phyloP scores from a whole-genome alignment of 2,329 filamentous ascomycete genomes.

The Cordyceps sp. region DNA sequence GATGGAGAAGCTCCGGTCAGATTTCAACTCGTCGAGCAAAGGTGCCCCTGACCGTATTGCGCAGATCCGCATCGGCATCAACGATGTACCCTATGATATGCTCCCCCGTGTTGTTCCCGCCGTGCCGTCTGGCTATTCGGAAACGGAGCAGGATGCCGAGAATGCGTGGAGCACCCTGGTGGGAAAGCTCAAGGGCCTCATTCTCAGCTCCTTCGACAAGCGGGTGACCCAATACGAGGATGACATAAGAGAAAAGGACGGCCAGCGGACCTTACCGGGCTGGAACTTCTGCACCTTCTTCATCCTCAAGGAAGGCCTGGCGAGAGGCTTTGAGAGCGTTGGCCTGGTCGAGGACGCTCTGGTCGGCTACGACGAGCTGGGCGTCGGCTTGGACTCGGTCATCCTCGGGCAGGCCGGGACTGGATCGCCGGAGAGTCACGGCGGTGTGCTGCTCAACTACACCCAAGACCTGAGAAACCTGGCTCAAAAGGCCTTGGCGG shows the following conservation, averaged over 20 bases:
- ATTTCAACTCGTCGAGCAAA: slow-evolving; percentile 69
- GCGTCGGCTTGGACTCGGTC: slow-evolving; percentile 69
- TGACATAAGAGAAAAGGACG: slow-evolving; percentile 87
- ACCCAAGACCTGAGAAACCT: slow-evolving; percentile 57
- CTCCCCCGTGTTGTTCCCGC: slow-evolving; percentile 46
- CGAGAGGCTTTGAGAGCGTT: slow-evolving; percentile 87
- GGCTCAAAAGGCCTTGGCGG: slow-evolving; percentile 33
- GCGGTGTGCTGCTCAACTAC: slow-evolving; percentile 52
- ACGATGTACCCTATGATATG: slow-evolving; percentile 49
- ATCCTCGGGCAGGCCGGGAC: slow-evolving; percentile 54
- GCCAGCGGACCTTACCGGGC: slow-evolving; percentile 70
- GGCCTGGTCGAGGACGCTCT: slow-evolving; percentile 90
- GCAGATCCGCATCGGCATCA: slow-evolving; percentile 66
- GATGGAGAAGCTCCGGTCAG: slow-evolving; percentile 73
- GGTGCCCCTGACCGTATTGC: slow-evolving; percentile 59
- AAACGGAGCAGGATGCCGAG: slow-evolving; percentile 62
- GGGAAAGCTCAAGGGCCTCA: slow-evolving; percentile 70
- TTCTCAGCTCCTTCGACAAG: slow-evolving; percentile 77
- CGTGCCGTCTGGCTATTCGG: slow-evolving; percentile 46
- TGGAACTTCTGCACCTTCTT: slow-evolving; percentile 99
- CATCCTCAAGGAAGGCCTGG: slow-evolving; percentile 87
- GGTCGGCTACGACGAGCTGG: slow-evolving; percentile 87
- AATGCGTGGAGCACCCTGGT: slow-evolving; percentile 74
- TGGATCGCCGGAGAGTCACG: slow-evolving; percentile 45
- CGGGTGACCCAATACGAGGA: slow-evolving; percentile 92